phyloP scores from a whole-genome alignment of 257 asterid species.

The Solanum verrucosum region DNA sequence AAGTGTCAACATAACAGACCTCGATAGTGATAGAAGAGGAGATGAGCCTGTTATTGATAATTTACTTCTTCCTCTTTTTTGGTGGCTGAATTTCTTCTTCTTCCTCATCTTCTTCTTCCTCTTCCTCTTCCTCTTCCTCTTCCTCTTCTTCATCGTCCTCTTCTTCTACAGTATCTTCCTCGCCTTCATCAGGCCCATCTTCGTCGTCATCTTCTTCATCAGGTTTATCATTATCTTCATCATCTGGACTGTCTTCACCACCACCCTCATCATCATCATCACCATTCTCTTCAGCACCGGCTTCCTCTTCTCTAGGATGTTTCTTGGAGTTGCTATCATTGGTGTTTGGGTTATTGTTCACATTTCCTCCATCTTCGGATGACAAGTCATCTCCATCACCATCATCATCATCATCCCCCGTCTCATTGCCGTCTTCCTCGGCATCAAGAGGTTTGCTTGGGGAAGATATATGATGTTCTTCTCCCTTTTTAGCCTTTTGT shows the following conservation, averaged over 20 bases:
- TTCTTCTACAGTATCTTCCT: not conserved
- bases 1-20: not conserved
- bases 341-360: slow-evolving; percentile 12
- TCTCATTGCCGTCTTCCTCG: slow-evolving; percentile 15
- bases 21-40: not conserved
- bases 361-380: slow-evolving; percentile 16
- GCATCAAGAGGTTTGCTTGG: slow-evolving; percentile 25
- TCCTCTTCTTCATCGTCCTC: slow-evolving; percentile 13
- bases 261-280: slow-evolving; percentile 10
- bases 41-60: not conserved
- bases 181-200: not conserved
- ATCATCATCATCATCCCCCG: slow-evolving; percentile 5
- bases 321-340: slow-evolving; percentile 23
- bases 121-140: not conserved
- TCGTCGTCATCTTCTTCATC: slow-evolving; percentile 22
- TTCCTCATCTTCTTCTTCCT: slow-evolving; percentile 10
- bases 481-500: slow-evolving; percentile 13
- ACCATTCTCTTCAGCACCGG: slow-evolving; percentile 2
- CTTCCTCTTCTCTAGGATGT: slow-evolving; percentile 17
- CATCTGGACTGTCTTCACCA: not conserved
- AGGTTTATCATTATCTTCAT: slow-evolving; percentile 1
- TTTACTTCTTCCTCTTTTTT: slow-evolving; percentile 52
- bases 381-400: slow-evolving; percentile 18
- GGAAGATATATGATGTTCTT: slow-evolving; percentile 11
- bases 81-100: slow-evolving; percentile 33